Percentiles rank a stretch among this genome's conserved stretches.
These are phyloP conservation scores for Solanum chilense DNA, from an alignment of 257 asterid genomes.

Conservation along the genomic window DNA sequence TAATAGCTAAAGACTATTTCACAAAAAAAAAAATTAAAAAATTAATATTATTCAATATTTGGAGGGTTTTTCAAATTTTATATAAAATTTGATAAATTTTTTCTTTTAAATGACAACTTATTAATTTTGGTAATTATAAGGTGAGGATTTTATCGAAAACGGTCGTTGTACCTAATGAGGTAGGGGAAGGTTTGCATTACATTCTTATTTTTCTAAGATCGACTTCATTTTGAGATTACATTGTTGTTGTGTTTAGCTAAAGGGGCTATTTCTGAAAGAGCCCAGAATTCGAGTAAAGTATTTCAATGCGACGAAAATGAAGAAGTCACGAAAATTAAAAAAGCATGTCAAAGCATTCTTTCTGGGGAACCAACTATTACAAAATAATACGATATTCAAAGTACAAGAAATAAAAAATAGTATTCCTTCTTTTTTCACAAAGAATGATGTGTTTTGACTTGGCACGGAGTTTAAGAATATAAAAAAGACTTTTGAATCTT, in stretches of 20 bases:
- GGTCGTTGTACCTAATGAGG: background rate
- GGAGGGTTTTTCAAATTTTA: background rate
- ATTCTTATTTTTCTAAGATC: background rate
- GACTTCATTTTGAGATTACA: background rate
- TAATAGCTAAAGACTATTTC: background rate
- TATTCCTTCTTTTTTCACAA: no score
- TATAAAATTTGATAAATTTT: background rate
- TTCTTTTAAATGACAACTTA: background rate
- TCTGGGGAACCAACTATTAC: background rate
- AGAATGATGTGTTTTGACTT: accelerated
- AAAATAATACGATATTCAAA: background rate
- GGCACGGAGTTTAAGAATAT: no score
- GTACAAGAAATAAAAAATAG: no score
- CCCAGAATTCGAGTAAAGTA: background rate
- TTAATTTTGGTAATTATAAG: no score
- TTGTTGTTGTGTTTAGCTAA: background rate
- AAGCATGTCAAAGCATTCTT: background rate
- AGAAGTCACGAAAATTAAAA: background rate
- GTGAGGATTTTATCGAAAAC: background rate
- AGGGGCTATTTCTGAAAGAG: background rate
- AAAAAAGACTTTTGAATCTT: no score
- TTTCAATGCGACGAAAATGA: background rate
- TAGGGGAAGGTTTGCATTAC: background rate
- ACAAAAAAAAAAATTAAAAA: background rate
- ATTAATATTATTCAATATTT: background rate